Conservation (phyloP, 441 rosid species). For the Erodium trifolium region DNA sequence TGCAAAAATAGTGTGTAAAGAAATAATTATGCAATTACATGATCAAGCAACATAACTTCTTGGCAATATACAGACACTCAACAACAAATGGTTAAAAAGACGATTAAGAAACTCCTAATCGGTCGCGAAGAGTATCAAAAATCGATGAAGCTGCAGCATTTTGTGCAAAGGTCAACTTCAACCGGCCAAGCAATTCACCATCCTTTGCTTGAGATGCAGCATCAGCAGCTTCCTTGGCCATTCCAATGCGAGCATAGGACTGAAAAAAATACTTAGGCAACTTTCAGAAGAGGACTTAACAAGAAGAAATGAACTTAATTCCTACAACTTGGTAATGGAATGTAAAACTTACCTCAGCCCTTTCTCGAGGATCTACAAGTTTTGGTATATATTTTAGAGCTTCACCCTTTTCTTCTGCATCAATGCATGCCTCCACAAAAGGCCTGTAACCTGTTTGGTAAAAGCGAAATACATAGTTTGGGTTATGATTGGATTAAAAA, state of each 20-base stretch:
- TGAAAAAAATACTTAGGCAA: conserved; percentile 15
- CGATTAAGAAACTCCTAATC: conserved; percentile 22
- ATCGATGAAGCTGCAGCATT: conserved; percentile 79
- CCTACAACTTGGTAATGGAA: neutral
- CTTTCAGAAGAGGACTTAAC: too few species aligned
- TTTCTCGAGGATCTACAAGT: conserved; percentile 76
- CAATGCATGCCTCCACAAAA: conserved; percentile 91
- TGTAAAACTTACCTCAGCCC: conserved; percentile 60
- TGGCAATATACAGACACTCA: neutral
- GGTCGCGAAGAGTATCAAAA: conserved; percentile 73
- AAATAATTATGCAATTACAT: neutral
- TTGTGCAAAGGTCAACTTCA: conserved; percentile 74
- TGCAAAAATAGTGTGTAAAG: neutral
- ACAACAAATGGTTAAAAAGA: neutral
- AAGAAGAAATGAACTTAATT: too few species aligned
- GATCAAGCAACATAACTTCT: neutral
- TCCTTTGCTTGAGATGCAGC: conserved; percentile 96
- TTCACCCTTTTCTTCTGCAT: conserved; percentile 83
- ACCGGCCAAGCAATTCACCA: conserved; percentile 82
- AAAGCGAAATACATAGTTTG: neutral
- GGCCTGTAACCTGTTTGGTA: conserved; percentile 69
- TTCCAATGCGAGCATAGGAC: conserved; percentile 92
- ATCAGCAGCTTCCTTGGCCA: conserved; percentile 99
- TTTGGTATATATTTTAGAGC: conserved; percentile 92
- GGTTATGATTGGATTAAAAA: neutral